Conservation (phyloP, 345 rosid genomes). For the Bretschneidera sinensis region DNA sequence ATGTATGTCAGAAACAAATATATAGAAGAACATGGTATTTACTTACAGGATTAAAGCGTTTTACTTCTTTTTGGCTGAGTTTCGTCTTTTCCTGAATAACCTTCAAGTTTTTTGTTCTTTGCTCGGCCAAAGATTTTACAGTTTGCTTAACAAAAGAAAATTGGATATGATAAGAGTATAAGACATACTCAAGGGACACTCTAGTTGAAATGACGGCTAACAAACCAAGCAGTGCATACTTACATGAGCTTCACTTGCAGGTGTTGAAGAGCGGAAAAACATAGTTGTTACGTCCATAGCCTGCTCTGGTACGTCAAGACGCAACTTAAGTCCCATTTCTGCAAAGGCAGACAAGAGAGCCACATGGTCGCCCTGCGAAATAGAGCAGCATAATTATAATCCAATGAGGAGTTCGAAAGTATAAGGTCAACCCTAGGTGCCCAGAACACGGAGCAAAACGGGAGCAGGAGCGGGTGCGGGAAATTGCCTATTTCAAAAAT, state of each 20-base stretch:
- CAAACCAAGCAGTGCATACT: constrained; percentile 27
- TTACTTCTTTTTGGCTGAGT: constrained; percentile 69
- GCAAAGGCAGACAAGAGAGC: constrained; percentile 92
- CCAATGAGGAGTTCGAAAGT: no score
- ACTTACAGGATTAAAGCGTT: constrained; percentile 91
- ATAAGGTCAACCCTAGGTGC: no score
- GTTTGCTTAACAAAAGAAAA: constrained; percentile 60
- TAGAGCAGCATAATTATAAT: constrained; percentile 11
- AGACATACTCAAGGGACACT: background rate
- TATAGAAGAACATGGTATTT: background rate
- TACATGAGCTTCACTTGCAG: constrained; percentile 78
- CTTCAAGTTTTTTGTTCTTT: constrained; percentile 78
- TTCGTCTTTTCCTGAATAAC: constrained; percentile 88
- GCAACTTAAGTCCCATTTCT: constrained; percentile 96
- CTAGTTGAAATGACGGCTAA: constrained; percentile 18
- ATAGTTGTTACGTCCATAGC: constrained; percentile 78
- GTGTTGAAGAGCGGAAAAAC: constrained; percentile 80
- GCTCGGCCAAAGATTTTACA: constrained; percentile 61
- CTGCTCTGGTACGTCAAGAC: constrained; percentile 75
- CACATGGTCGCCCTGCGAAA: constrained; percentile 88
- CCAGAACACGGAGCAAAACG: no score
- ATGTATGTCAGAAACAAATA: constrained; percentile 14
- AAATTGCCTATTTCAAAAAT: no score
- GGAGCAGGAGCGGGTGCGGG: no score
- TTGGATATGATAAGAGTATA: constrained; percentile 17